phyloP scores from a whole-genome alignment of 1,284 basidiomycete genomes.

The Cutaneotrichosporon sp. region DNA sequence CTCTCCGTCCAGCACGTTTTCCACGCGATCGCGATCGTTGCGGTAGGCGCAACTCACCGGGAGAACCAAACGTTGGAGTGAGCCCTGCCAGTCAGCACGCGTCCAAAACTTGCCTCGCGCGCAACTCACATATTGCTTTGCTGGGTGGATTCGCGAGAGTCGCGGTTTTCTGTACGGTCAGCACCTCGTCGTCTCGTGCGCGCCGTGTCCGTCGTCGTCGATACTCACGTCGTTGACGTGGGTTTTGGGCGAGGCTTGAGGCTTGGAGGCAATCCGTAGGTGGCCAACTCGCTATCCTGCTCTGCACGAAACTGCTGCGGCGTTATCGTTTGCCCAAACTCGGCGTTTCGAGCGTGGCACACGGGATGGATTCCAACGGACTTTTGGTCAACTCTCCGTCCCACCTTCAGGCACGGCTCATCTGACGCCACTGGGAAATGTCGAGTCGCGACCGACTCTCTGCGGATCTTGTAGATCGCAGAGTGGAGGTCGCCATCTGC shows the following conservation, averaged over 20 bases:
- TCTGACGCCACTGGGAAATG: not conserved
- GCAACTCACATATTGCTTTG: conserved; percentile 25
- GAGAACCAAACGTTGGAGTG: conserved; percentile 57
- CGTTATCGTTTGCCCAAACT: conserved; percentile 9
- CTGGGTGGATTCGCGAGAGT: conserved; percentile 11
- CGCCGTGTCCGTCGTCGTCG: not conserved
- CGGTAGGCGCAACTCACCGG: conserved; percentile 41
- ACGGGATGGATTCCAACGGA: too few species aligned
- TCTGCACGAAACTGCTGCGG: not conserved
- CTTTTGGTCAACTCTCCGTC: too few species aligned
- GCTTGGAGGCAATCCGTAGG: not conserved
- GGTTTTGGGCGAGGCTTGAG: conserved; percentile 20
- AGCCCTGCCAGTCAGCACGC: conserved; percentile 42
- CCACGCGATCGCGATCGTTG: not conserved
- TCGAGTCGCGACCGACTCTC: not conserved
- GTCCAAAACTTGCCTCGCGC: not conserved
- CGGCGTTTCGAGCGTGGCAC: not conserved
- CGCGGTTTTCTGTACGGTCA: conserved; percentile 19
- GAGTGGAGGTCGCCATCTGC: not conserved
- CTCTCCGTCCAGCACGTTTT: not conserved
- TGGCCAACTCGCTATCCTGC: not conserved
- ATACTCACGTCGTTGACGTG: conserved; percentile 26
- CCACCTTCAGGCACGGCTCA: not conserved
- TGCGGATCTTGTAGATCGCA: not conserved
- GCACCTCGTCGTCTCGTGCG: not conserved